A percentile compares a stretch with the other conserved stretches of the same genome.
phyloP scores from a whole-genome alignment of 1,284 basidiomycete genomes.

The Malassezia slooffiae region DNA sequence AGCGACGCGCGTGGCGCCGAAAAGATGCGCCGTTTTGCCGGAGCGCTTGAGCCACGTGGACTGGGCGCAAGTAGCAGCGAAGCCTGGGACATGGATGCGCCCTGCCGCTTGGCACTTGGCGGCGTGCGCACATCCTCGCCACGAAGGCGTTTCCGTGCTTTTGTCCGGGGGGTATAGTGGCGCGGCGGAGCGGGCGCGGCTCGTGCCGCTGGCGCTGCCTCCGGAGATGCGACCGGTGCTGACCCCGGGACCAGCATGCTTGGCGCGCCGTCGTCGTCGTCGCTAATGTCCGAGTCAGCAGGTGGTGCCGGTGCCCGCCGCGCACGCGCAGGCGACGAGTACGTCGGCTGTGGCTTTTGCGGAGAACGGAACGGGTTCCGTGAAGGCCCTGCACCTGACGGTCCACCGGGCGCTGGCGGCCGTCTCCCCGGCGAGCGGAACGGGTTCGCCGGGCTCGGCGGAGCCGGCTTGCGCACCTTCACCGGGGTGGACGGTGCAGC shows the following conservation, averaged over 20 bases:
- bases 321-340: not conserved
- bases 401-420: no score
- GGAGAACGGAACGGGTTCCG: constrained; percentile 15
- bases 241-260: no score
- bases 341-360: constrained; percentile 1
- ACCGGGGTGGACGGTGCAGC: constrained; percentile 3
- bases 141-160: constrained; percentile 12
- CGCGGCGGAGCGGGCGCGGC: not conserved
- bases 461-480: not conserved
- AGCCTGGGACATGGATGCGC: not conserved
- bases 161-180: constrained; percentile 11
- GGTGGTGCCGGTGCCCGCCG: no score
- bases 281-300: constrained; percentile 16
- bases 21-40: constrained; percentile 9
- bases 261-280: constrained; percentile 5
- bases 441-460: constrained; percentile 8
- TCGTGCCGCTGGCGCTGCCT: no score
- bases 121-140: constrained; percentile 13
- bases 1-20: not conserved
- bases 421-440: constrained; percentile 16
- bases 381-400: no score
- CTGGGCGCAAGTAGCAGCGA: constrained; percentile 5
- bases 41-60: no score
- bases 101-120: not conserved
- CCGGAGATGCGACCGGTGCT: no score